These are phyloP conservation scores for Leccinellum albellum DNA, from an alignment of 768 basidiomycete genomes.

Conservation along the genomic window DNA sequence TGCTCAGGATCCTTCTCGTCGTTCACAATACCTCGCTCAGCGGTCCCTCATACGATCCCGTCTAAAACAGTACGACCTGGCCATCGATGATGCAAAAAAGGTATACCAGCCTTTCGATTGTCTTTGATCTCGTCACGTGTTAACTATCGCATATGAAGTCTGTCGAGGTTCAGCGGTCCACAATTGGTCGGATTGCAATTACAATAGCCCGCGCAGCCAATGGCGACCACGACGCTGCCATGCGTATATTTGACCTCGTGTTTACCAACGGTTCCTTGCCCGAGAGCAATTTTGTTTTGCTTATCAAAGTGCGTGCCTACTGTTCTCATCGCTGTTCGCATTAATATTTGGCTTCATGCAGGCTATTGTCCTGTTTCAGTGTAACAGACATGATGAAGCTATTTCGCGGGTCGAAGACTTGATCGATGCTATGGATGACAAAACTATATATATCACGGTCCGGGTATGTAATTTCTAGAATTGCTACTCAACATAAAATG, in stretches of 20 bases:
- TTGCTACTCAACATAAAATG: no score
- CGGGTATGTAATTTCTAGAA: not conserved
- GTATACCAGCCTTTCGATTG: not conserved
- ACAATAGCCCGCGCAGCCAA: not conserved
- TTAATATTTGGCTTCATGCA: not conserved
- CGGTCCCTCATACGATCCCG: not conserved
- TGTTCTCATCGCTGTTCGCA: not conserved
- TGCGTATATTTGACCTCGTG: conserved; percentile 7
- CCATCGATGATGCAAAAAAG: conserved; percentile 3
- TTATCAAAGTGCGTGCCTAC: conserved; percentile 4
- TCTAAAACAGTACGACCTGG: not conserved
- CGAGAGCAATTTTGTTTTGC: conserved; percentile 8
- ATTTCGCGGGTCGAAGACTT: conserved; percentile 4
- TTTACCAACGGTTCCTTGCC: not conserved
- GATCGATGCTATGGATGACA: not conserved
- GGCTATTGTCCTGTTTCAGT: conserved; percentile 11
- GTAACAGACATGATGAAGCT: not conserved
- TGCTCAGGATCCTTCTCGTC: not conserved
- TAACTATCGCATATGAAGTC: conserved; percentile 1
- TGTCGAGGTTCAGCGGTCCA: conserved; percentile 1
- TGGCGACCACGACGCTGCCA: conserved; percentile 4
- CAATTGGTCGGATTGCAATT: conserved; percentile 7
- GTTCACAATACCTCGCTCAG: not conserved
- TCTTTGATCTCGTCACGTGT: no score
- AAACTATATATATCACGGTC: not conserved